Evolutionary conservation across 2,329 filamentous ascomycete species (phyloP).

Genomic region (Xylariaceae sp.): DNA sequence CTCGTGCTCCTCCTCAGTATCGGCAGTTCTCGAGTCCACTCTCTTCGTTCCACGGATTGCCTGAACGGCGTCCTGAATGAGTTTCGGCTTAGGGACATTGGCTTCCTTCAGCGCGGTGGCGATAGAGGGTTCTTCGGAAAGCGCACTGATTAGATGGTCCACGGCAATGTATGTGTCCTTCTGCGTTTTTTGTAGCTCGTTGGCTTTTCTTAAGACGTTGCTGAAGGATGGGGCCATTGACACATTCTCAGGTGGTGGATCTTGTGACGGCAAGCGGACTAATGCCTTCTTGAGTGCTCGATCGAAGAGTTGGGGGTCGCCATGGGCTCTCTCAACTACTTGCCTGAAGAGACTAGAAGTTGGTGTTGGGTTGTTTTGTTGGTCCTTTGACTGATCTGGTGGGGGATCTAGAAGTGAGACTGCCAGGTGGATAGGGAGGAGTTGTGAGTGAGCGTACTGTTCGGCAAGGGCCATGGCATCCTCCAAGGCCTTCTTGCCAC

Average conservation of each 20-base stretch:
- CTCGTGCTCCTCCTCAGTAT: conserved; percentile 90
- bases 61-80: conserved; percentile 88
- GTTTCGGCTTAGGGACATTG: conserved; percentile 89
- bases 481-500: conserved; percentile 86
- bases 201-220: conserved; percentile 80
- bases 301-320: conserved; percentile 88
- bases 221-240: conserved; percentile 82
- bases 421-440: conserved; percentile 88
- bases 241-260: conserved; percentile 89
- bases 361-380: conserved; percentile 74
- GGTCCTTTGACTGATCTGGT: conserved; percentile 78
- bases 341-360: conserved; percentile 86
- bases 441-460: conserved; percentile 89
- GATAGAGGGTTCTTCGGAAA: conserved; percentile 79
- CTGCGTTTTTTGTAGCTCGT: conserved; percentile 94
- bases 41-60: conserved; percentile 90
- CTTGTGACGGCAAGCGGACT: conserved; percentile 90
- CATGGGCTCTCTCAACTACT: conserved; percentile 91
- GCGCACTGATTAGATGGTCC: conserved; percentile 87
- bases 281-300: conserved; percentile 89
- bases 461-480: conserved; percentile 88
- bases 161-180: conserved; percentile 95
- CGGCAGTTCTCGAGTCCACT: conserved; percentile 95
- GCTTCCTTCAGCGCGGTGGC: conserved; percentile 79
- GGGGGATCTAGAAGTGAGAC: conserved; percentile 79